Percentiles rank a stretch among this genome's conserved stretches.
phyloP scores from a whole-genome alignment of 2,329 filamentous ascomycete species.

The Thelonectria olida region DNA sequence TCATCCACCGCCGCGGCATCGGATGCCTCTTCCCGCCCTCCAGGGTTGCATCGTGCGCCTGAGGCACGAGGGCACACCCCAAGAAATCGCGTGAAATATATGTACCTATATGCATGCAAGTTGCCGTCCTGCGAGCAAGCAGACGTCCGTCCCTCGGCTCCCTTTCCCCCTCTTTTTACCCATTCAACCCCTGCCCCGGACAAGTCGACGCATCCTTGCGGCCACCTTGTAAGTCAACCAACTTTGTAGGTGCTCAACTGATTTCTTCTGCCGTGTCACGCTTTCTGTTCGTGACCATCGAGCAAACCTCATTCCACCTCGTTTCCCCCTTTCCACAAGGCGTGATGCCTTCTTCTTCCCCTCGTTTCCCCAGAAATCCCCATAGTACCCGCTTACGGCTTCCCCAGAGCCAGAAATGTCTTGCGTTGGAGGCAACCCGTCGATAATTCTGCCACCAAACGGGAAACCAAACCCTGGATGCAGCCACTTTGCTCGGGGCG shows the following conservation, averaged over 20 bases:
- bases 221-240: no score
- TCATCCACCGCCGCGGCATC: slow-evolving; percentile 19
- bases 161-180: background rate
- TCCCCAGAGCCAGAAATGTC: background rate
- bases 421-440: background rate
- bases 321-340: background rate
- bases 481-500: background rate
- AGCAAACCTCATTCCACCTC: background rate
- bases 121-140: slow-evolving; percentile 39
- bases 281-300: background rate
- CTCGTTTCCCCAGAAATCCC: slow-evolving; percentile 4
- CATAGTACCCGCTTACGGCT: no score
- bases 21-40: slow-evolving; percentile 20
- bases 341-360: background rate
- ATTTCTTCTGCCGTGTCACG: background rate
- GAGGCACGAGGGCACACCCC: slow-evolving; percentile 38
- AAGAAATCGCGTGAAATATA: slow-evolving; percentile 24
- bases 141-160: slow-evolving; percentile 20
- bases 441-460: background rate
- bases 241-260: slow-evolving; percentile 6
- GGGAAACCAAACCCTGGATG: no score
- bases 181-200: background rate
- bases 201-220: background rate
- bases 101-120: no score
- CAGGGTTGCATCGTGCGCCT: slow-evolving; percentile 29